phyloP scores from a whole-genome alignment of 2,329 filamentous ascomycete genomes.

The Juglanconis sp. region DNA sequence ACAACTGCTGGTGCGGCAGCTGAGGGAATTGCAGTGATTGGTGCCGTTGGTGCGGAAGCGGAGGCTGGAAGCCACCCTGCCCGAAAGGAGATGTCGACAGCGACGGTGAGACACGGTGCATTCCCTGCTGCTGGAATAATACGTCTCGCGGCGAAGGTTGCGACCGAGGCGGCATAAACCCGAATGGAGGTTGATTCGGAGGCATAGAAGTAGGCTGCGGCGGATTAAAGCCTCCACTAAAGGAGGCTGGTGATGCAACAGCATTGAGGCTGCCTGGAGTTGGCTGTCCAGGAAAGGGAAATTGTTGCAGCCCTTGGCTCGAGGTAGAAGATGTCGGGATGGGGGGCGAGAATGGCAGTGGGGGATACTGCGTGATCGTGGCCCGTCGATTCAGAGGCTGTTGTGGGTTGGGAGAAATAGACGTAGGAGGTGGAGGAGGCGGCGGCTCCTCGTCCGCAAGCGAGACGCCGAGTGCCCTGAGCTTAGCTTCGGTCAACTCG shows the following conservation, averaged over 20 bases:
- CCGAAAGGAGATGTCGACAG: conserved; percentile 59
- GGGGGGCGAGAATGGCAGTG: conserved; percentile 79
- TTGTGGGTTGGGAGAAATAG: conserved; percentile 61
- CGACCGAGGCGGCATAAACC: conserved; percentile 60
- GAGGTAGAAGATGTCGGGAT: conserved; percentile 74
- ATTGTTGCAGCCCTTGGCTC: conserved; percentile 58
- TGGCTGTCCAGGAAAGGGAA: conserved; percentile 58
- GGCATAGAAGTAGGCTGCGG: conserved; percentile 70
- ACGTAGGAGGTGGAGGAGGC: conserved; percentile 50
- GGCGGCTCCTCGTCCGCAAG: conserved; percentile 70
- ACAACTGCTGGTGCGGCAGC: conserved; percentile 55
- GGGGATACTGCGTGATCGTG: conserved; percentile 67
- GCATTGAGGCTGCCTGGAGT: conserved; percentile 54
- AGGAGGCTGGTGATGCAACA: conserved; percentile 70
- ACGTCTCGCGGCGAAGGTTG: conserved; percentile 58
- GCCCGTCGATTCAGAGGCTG: conserved; percentile 63
- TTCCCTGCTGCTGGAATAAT: conserved; percentile 48
- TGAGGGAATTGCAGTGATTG: conserved; percentile 58
- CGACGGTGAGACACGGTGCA: conserved; percentile 63
- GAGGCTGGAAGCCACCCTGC: conserved; percentile 44
- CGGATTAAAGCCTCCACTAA: conserved; percentile 63
- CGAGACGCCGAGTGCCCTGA: conserved; percentile 85
- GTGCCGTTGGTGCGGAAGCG: conserved; percentile 52
- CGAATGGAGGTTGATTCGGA: conserved; percentile 36
- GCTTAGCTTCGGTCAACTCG: conserved; percentile 83